These are phyloP conservation scores for Fraxinus anomala DNA, from an alignment of 257 asterid genomes.

Conservation along the genomic window DNA sequence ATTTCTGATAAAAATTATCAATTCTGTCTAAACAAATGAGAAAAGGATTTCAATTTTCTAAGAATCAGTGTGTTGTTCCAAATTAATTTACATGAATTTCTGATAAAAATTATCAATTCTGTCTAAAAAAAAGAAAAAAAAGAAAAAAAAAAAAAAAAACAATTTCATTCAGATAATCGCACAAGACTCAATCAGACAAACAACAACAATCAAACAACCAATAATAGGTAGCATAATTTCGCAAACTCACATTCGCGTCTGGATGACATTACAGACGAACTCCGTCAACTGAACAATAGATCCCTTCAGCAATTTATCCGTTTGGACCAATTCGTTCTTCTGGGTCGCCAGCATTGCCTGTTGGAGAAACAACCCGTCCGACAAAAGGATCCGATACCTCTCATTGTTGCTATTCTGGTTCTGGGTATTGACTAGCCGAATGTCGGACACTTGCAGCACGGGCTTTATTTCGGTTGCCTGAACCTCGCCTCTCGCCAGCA, in stretches of 20 bases:
- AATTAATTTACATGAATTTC: not conserved
- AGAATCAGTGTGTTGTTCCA: not conserved
- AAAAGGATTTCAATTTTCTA: not conserved
- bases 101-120: not conserved
- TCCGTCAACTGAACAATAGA: constrained; percentile 60
- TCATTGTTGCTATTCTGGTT: constrained; percentile 42
- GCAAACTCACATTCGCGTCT: constrained; percentile 57
- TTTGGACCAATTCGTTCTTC: constrained; percentile 60
- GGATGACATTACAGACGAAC: constrained; percentile 67
- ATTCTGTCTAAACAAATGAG: not conserved
- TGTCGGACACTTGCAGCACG: constrained; percentile 63
- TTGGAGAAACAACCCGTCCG: constrained; percentile 65
- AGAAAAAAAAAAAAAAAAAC: not conserved
- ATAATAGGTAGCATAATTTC: not conserved
- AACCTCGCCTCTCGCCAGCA: constrained; percentile 43
- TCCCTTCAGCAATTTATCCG: constrained; percentile 58
- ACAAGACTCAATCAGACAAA: not conserved
- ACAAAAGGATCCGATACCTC: constrained; percentile 63
- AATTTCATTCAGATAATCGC: not conserved
- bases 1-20: not conserved
- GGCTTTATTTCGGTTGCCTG: constrained; percentile 46
- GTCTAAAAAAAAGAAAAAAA: not conserved
- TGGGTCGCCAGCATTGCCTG: constrained; percentile 93
- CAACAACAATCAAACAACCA: not conserved
- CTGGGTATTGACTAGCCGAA: constrained; percentile 55